Evolutionary conservation across 371 early-diverging fungal species (phyloP).

Genomic region (Mucor plumbeus): DNA sequence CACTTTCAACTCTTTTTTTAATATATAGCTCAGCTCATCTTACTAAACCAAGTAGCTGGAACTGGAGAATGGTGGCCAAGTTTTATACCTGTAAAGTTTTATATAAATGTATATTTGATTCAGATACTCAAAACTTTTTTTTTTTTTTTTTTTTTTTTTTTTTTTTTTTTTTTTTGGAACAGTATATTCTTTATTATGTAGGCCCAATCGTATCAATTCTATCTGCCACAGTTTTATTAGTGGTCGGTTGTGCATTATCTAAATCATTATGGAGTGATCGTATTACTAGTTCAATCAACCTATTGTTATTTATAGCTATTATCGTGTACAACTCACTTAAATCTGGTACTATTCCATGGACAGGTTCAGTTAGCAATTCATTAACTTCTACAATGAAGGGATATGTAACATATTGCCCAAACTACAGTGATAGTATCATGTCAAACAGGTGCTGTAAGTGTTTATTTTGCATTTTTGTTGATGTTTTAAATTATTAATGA

Average conservation of each 20-base stretch:
- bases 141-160: background rate
- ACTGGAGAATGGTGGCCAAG: conserved; percentile 34
- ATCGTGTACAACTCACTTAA: conserved; percentile 40
- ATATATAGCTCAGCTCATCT: conserved; percentile 33
- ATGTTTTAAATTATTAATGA: background rate
- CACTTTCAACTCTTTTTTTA: background rate
- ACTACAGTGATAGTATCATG: conserved; percentile 17
- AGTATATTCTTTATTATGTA: conserved; percentile 52
- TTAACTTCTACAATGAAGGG: conserved; percentile 22
- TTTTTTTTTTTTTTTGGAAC: background rate
- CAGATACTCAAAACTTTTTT: background rate
- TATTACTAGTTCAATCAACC: conserved; percentile 31
- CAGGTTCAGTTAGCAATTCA: conserved; percentile 11
- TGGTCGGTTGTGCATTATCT: conserved; percentile 22
- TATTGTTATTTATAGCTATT: conserved; percentile 35
- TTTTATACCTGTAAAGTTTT: conserved; percentile 35
- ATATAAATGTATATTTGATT: background rate
- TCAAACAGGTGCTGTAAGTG: conserved; percentile 48
- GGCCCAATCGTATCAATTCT: conserved; percentile 44
- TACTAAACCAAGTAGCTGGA: conserved; percentile 20
- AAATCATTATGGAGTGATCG: conserved; percentile 36
- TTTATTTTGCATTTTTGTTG: background rate
- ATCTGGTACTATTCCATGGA: conserved; percentile 41
- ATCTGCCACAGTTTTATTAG: conserved; percentile 31
- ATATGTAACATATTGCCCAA: conserved; percentile 34